Conservation (phyloP, 768 basidiomycete species). For the Tulasnella sp. region DNA sequence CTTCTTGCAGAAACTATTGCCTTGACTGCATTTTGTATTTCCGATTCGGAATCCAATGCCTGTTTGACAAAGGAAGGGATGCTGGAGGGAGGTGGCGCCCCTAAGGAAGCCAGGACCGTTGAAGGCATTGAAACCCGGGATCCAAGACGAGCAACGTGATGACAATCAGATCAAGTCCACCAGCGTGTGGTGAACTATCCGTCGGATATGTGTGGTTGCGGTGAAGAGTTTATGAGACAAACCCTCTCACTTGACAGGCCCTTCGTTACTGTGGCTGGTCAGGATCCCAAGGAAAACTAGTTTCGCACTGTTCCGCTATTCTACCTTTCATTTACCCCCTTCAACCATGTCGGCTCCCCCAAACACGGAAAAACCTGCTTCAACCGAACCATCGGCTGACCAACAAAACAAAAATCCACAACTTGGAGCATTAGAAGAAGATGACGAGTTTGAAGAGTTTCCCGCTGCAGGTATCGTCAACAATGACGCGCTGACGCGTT, state of each 20-base stretch:
- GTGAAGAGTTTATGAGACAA: not conserved
- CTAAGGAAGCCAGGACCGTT: no score
- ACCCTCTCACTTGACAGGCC: no score
- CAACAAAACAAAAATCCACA: slow-evolving; percentile 31
- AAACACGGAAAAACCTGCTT: not conserved
- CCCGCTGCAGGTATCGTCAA: slow-evolving; percentile 53
- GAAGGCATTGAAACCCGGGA: no score
- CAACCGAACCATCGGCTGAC: slow-evolving; percentile 5
- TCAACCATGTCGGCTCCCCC: slow-evolving; percentile 7
- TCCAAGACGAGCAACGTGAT: not conserved
- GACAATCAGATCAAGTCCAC: not conserved
- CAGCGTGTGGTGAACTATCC: not conserved
- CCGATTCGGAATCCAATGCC: no score
- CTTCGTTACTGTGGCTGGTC: slow-evolving; percentile 1
- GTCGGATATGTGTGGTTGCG: not conserved
- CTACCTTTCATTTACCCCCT: slow-evolving; percentile 3
- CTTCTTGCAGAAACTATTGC: not conserved
- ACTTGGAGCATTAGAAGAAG: slow-evolving; percentile 87
- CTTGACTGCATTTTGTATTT: not conserved
- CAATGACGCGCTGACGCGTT: slow-evolving; percentile 1
- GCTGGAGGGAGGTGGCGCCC: no score
- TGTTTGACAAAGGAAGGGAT: no score
- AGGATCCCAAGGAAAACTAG: not conserved
- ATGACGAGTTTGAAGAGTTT: slow-evolving; percentile 96
- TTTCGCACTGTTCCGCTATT: not conserved